phyloP scores from a whole-genome alignment of 805 yeast species.

The Debaryomyces prosopidis region DNA sequence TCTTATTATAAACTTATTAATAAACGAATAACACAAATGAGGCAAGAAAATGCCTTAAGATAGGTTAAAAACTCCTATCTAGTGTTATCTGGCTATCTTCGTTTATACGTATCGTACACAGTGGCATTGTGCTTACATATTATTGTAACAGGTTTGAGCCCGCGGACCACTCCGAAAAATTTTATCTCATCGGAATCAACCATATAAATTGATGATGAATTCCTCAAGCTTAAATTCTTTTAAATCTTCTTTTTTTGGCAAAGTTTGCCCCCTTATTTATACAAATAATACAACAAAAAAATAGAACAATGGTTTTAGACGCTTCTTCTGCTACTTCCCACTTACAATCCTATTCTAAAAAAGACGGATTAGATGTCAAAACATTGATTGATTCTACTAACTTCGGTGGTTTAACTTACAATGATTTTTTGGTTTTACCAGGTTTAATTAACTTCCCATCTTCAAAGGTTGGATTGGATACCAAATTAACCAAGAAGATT shows the following conservation, averaged over 20 bases:
- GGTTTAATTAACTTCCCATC: constrained; percentile 92
- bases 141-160: neutral
- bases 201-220: neutral
- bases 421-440: constrained; percentile 92
- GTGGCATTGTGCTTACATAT: too few species aligned
- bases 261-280: constrained; percentile 31
- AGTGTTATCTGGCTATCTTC: too few species aligned
- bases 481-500: constrained; percentile 89
- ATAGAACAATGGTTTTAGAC: constrained; percentile 32
- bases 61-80: too few species aligned
- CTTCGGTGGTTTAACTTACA: constrained; percentile 97
- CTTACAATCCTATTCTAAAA: constrained; percentile 62
- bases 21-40: too few species aligned
- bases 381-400: constrained; percentile 84
- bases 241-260: constrained; percentile 41
- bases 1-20: too few species aligned
- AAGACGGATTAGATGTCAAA: constrained; percentile 84
- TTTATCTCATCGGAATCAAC: constrained; percentile 2
- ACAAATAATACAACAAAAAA: constrained; percentile 4
- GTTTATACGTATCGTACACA: too few species aligned
- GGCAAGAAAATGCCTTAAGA: too few species aligned
- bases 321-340: constrained; percentile 64
- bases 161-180: neutral
- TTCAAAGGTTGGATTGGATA: constrained; percentile 70
- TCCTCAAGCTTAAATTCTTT: neutral